phyloP scores from a whole-genome alignment of 148 eudicot genomes.

The Dysphania ambrosioides region DNA sequence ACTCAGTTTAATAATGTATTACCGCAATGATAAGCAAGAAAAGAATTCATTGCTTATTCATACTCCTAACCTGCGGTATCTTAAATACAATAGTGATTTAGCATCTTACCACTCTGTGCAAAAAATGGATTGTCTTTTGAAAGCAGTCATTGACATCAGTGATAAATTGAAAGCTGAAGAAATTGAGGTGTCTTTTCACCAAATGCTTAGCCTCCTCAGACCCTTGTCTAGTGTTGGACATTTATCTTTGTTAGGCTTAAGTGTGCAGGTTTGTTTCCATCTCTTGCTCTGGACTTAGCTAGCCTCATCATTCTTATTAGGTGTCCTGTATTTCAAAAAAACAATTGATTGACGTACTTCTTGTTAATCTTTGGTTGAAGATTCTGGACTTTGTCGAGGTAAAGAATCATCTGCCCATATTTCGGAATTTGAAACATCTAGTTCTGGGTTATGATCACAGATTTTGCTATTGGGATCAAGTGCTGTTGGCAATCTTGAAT shows the following conservation, averaged over 20 bases:
- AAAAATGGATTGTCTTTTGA: conserved; percentile 6
- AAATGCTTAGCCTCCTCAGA: conserved; percentile 10
- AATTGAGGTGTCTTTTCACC: background rate
- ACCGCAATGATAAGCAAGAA: background rate
- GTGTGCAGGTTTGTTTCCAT: conserved; percentile 2
- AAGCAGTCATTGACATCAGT: background rate
- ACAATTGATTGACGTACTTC: no score
- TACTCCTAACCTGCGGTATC: conserved; percentile 24
- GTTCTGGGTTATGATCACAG: no score
- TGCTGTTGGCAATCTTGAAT: no score
- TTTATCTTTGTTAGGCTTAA: background rate
- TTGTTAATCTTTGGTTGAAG: background rate
- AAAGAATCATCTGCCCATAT: no score
- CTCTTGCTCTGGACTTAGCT: background rate
- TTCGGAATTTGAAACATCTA: no score
- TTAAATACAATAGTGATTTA: background rate
- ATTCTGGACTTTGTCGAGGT: background rate
- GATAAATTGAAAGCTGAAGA: background rate
- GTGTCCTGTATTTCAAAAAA: no score
- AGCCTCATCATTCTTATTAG: no score
- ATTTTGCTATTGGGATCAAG: no score
- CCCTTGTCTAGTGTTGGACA: conserved; percentile 22
- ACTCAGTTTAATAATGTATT: background rate
- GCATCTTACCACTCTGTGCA: background rate
- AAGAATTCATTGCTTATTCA: conserved; percentile 8